Evolutionary conservation across 257 asterid genomes (phyloP).

Genomic region (Solanum chiquidenum): DNA sequence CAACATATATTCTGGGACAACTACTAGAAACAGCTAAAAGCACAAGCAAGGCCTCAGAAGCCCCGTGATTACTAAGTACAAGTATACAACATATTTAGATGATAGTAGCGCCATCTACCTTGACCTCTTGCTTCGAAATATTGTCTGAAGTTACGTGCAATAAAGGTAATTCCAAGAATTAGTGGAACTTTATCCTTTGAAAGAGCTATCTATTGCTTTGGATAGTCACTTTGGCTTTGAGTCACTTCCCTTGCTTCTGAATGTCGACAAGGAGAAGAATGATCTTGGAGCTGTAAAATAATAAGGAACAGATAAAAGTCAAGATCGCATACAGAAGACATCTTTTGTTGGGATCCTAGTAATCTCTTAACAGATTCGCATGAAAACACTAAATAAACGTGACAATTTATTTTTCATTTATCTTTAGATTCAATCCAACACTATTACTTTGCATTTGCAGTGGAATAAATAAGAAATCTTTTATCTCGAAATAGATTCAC

Average conservation of each 20-base stretch:
- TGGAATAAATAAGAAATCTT: not conserved
- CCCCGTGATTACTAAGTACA: constrained; percentile 18
- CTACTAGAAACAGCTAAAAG: constrained; percentile 11
- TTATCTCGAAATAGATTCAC: not conserved
- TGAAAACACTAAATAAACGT: not conserved
- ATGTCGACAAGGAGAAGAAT: constrained; percentile 76
- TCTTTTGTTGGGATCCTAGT: not conserved
- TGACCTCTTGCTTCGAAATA: constrained; percentile 3
- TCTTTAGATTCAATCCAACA: not conserved
- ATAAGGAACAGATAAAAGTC: not conserved
- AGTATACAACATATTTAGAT: constrained; percentile 4
- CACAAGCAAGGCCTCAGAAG: constrained; percentile 8
- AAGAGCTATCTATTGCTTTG: not conserved
- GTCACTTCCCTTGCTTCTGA: constrained; percentile 92
- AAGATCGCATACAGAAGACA: not conserved
- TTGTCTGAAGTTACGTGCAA: not conserved
- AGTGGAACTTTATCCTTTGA: not conserved
- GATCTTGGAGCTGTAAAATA: constrained; percentile 75
- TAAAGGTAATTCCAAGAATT: not conserved
- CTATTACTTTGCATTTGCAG: not conserved
- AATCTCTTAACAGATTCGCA: not conserved
- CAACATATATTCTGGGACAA: constrained; percentile 28
- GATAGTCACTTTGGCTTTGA: constrained; percentile 56
- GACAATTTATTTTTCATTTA: not conserved
- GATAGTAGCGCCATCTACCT: constrained; percentile 10